Conservation (phyloP, 106 monocot genomes). For the Cymbidium sinense region DNA sequence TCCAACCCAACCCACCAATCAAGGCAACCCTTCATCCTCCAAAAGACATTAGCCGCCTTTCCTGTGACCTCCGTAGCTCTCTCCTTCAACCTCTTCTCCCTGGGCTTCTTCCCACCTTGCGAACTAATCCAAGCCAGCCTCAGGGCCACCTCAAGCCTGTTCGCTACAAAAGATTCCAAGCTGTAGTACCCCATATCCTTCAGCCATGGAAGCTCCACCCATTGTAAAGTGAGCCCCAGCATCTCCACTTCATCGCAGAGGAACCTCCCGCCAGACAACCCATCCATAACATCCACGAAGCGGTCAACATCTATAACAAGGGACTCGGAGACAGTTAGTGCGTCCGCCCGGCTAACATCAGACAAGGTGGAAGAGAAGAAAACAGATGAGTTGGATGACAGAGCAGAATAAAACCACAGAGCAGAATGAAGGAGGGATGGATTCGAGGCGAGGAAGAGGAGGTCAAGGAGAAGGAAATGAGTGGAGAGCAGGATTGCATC, state of each 20-base stretch:
- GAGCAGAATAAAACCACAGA: constrained; percentile 44
- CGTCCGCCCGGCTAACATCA: constrained; percentile 29
- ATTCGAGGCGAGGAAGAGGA: constrained; percentile 23
- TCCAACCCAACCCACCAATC: constrained; percentile 83
- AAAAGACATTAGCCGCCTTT: constrained; percentile 55
- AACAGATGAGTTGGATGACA: constrained; percentile 11
- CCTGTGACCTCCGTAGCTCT: constrained; percentile 19
- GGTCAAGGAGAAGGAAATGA: constrained; percentile 74
- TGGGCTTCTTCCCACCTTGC: constrained; percentile 44
- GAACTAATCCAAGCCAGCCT: constrained; percentile 50
- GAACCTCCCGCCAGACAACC: constrained; percentile 52
- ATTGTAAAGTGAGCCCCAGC: constrained; percentile 13
- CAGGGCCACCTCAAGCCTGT: constrained; percentile 66
- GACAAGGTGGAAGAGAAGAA: constrained; percentile 45
- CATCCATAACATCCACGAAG: constrained; percentile 82
- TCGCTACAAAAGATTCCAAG: constrained; percentile 67
- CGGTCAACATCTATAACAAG: constrained; percentile 45
- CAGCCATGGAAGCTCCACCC: constrained; percentile 65
- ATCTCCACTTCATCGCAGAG: constrained; percentile 37
- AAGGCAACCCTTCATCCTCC: constrained; percentile 88
- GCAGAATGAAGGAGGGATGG: constrained; percentile 54
- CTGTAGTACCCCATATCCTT: constrained; percentile 81
- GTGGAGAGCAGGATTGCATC: constrained; percentile 56
- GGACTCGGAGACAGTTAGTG: constrained; percentile 51
- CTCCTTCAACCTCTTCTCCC: constrained; percentile 24